phyloP scores from a whole-genome alignment of 169 alveolate species.

The Plasmodium sp. region DNA sequence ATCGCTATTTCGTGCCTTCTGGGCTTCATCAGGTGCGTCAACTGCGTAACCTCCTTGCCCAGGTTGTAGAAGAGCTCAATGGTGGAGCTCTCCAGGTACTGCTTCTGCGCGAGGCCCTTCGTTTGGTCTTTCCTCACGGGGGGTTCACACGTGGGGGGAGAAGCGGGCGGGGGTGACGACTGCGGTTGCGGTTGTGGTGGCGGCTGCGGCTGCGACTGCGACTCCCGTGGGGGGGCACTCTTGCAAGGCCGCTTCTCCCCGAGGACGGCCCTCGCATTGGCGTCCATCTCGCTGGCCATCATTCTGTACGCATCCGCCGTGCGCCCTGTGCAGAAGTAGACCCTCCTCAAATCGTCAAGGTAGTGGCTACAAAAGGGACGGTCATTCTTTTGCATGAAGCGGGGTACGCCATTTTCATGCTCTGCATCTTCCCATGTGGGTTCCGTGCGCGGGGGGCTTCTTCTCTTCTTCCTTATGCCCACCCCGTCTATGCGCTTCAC shows the following conservation, averaged over 20 bases:
- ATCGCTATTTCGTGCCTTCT: constrained; percentile 17
- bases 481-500: neutral
- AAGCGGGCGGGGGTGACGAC: no score
- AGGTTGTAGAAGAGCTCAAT: constrained; percentile 21
- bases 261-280: neutral
- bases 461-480: neutral
- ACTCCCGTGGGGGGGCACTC: neutral
- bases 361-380: neutral
- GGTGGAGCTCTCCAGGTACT: constrained; percentile 9
- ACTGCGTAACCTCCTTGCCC: constrained; percentile 18
- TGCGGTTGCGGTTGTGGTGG: neutral
- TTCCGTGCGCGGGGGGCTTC: neutral
- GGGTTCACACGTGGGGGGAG: neutral
- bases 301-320: neutral
- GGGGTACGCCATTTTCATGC: neutral
- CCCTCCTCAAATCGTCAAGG: constrained; percentile 3
- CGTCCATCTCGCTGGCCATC: neutral
- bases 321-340: neutral
- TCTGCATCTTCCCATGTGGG: neutral
- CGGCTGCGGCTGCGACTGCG: neutral
- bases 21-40: constrained; percentile 32
- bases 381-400: neutral
- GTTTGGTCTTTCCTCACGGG: neutral
- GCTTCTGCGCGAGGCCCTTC: neutral
- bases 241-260: neutral